Conservation (phyloP, 345 rosid genomes). For the Hibiscus trionum region DNA sequence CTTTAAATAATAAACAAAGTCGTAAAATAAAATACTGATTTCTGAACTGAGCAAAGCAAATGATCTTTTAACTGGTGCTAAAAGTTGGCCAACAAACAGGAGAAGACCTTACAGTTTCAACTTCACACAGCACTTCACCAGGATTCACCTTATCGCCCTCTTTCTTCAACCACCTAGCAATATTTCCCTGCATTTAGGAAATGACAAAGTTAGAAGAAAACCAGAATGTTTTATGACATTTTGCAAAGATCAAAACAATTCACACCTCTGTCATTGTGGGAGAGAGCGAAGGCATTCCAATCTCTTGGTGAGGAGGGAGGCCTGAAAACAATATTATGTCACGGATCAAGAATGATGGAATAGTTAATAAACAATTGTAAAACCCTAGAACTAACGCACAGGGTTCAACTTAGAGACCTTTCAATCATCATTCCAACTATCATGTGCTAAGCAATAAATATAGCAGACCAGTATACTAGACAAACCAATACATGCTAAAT, state of each 20-base stretch:
- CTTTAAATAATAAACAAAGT: slow-evolving; percentile 27
- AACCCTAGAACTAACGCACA: not conserved
- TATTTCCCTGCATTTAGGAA: slow-evolving; percentile 68
- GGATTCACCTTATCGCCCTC: slow-evolving; percentile 83
- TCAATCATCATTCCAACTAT: not conserved
- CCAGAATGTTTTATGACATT: not conserved
- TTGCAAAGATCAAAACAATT: slow-evolving; percentile 5
- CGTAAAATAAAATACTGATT: not conserved
- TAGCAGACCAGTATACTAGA: too few relatives aligned
- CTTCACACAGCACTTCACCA: slow-evolving; percentile 99
- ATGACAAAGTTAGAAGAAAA: slow-evolving; percentile 10
- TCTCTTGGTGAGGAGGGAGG: slow-evolving; percentile 91
- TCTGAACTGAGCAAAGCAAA: not conserved
- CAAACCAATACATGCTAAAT: too few relatives aligned
- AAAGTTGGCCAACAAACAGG: slow-evolving; percentile 8
- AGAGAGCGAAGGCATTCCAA: slow-evolving; percentile 99
- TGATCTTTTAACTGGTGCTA: not conserved
- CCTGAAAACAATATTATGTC: slow-evolving; percentile 37
- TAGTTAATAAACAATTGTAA: not conserved
- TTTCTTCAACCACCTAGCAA: slow-evolving; percentile 95
- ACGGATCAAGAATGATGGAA: not conserved
- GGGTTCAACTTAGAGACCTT: not conserved
- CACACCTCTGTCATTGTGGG: slow-evolving; percentile 97
- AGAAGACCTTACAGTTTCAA: slow-evolving; percentile 73
- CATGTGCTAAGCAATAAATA: not conserved